Percentiles rank a stretch among this genome's conserved stretches.
phyloP scores from a whole-genome alignment of 495 filamentous ascomycete species.

The Xylaria longipes region DNA sequence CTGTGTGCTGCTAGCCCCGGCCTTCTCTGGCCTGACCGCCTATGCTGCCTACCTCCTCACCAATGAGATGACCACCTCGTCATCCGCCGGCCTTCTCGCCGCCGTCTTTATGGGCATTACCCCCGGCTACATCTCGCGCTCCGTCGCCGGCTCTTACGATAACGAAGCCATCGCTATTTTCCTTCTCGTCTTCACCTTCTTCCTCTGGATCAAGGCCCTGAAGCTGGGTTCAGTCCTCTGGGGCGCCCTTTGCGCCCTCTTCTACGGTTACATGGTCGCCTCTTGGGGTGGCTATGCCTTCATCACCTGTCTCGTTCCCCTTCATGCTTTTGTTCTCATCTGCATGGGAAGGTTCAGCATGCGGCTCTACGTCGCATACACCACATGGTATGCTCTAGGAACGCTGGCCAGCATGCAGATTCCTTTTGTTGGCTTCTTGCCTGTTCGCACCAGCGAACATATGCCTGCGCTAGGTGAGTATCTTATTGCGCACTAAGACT shows the following conservation, averaged over 20 bases:
- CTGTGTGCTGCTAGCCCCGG: constrained; percentile 95
- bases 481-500: background rate
- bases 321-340: constrained; percentile 94
- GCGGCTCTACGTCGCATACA: constrained; percentile 93
- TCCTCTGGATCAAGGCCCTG: constrained; percentile 97
- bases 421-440: constrained; percentile 97
- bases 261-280: constrained; percentile 99
- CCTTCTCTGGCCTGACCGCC: constrained; percentile 93
- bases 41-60: constrained; percentile 95
- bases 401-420: constrained; percentile 99
- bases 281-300: constrained; percentile 99
- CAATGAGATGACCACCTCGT: constrained; percentile 90
- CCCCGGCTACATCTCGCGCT: constrained; percentile 96
- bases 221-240: constrained; percentile 96
- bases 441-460: constrained; percentile 95
- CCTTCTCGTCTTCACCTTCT: constrained; percentile 98
- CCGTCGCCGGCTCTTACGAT: constrained; percentile 98
- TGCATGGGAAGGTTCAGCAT: constrained; percentile 97
- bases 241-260: constrained; percentile 92
- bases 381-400: constrained; percentile 96
- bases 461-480: constrained; percentile 92
- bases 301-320: constrained; percentile 96
- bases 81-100: constrained; percentile 92
- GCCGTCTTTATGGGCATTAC: constrained; percentile 97
- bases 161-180: constrained; percentile 99